A percentile compares a stretch with the other conserved stretches of the same genome.
Evolutionary conservation across 257 asterid genomes (phyloP).

Genomic region (Solanum raphanifolium): DNA sequence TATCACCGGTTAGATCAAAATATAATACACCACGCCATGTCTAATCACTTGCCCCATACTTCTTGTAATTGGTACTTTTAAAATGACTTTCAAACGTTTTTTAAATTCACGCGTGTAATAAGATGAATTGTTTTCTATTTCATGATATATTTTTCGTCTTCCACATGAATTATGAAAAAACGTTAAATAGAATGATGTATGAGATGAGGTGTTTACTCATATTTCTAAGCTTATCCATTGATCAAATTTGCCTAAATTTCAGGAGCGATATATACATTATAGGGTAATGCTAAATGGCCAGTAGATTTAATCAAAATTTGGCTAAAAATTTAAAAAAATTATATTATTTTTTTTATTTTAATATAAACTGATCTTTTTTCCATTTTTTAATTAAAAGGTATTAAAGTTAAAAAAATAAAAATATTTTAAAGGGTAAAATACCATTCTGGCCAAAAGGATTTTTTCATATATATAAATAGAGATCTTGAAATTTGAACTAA

Average conservation of each 20-base stretch:
- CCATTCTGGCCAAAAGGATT: no score
- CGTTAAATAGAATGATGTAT: background rate
- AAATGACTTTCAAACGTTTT: background rate
- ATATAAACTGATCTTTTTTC: no score
- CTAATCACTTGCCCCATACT: background rate
- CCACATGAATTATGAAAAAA: background rate
- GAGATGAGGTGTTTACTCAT: background rate
- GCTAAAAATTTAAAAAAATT: no score
- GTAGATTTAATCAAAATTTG: no score
- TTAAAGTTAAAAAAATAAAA: no score
- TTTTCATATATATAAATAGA: background rate
- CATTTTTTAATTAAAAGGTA: no score
- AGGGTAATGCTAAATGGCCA: no score
- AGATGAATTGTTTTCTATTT: background rate
- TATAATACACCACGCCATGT: background rate
- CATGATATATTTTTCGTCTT: background rate
- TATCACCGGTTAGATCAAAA: background rate
- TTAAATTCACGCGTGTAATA: background rate
- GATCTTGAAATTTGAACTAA: background rate
- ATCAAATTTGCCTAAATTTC: background rate
- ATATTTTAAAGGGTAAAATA: no score
- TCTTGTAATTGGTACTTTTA: background rate
- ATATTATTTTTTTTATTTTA: no score
- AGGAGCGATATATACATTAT: background rate
- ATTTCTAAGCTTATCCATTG: background rate